Base-by-base conservation (phyloP, 345 rosid species). In the Citrus unshiu region DNA sequence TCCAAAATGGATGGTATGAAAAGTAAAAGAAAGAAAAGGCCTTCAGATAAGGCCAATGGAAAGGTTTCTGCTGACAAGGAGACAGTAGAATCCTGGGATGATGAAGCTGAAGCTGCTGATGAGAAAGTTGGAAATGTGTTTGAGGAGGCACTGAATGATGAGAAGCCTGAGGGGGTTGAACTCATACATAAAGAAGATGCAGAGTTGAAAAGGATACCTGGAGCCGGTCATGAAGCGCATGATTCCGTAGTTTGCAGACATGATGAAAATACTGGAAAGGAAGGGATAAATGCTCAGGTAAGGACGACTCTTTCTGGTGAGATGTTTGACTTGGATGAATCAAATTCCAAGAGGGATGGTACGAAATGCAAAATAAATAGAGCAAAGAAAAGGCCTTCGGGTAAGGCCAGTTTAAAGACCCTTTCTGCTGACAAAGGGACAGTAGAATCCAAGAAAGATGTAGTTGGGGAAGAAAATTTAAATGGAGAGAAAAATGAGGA, bases 101-200 rank as follows among this genome's bases (percentile, higher is more conserved):
- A 84, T 68, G 92, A 88, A 76, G 88, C 92, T 35, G 81, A 88
- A 80, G 78, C 87, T 78, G 87, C 93, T 54, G 86, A 86, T 66
- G 95, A 90, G 69, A 81, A 82, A 67, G 83, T 74, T 76, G 80
- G 80, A 62, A 27, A 7, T 78, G 88, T 27, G 64, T 40, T 74
- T 60, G 84, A 70, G 69, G 67, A 78, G 63, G 57, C 73, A 7
- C 39, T 19, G 21, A 73, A 78, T 68, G 74, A 77, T 79, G 85
- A 84, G 58, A 84, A 77, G 49, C 27, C 74, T 63, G 80, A 72
- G 72, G 72, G 49, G 58, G 75, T 63, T 77, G 77, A 76, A 61
- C 66, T 61, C 58, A 19, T 72, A 25, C 57, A 35, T 14, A 73
- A 77, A 70, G 79, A 75, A 68, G 80, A 62, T 61, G 21, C 7